Evolutionary conservation across 1,284 basidiomycete species (phyloP), one percentile per base, ranked within the genome.

Genomic region (Hypsizygus ulmarius): DNA sequence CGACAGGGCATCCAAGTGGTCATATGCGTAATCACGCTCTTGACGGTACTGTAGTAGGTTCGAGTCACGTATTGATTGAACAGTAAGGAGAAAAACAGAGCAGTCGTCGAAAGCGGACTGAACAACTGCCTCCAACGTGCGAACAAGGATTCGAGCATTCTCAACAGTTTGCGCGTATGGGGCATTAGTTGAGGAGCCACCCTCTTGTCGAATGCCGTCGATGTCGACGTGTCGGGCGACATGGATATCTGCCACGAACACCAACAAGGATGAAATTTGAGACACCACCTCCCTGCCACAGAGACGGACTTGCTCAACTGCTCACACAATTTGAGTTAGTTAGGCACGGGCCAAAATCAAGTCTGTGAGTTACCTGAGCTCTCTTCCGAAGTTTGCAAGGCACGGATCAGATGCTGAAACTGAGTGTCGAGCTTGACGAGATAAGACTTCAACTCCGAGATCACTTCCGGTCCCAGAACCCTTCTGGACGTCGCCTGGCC

Each of bases 141-240:
- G 79, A 15, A 88, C 73, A n/a, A 87, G 72, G 9, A 72, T 55
- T 15, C 83, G 75, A 15, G 86, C 88, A 48, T 74, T 79, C 28
- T 79, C 78, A 3, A 91, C 82, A 14, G 79, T 79, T 54, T 80
- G 74, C 21, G 72, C 62, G 59, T 90, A 90, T 18, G 71, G 63
- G 34, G 76, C 68, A 51, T 75, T 72, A 25, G 21, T 7, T 9
- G 68, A 59, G 12, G 71, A 58, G 18, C 61, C 62, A 11, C 70
- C 72, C 1, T 80, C 75, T 48, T 77, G 70, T 15, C 72, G 74
- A 54, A 87, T 75, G 12, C 86, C 84, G 57, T 92, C 89, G 49
- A 90, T 78, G 53, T 89, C 87, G 44, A 90, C 79, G 62, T 87
- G 81, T 34, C 79, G 77, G 16, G 87, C 87, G 41, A 93, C 67